These are phyloP conservation scores for Lactarius vividus DNA, from an alignment of 768 basidiomycete species.

Conservation along the genomic window DNA sequence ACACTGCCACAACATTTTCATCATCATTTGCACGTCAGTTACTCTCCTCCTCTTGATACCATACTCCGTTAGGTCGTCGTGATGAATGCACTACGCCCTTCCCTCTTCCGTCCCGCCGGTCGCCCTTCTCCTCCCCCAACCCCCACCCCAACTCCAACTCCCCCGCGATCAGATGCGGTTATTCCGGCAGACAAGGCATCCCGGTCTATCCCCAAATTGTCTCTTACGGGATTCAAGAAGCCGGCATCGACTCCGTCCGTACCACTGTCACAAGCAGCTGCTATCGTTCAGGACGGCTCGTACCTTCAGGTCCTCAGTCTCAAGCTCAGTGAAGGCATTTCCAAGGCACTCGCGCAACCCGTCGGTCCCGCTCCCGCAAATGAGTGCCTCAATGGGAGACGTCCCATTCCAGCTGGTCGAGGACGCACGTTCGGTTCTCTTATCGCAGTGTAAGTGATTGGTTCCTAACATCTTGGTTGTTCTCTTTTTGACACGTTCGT, in stretches of 20 bases:
- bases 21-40: constrained; percentile 29
- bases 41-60: background rate
- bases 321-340: constrained; percentile 78
- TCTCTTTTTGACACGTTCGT: constrained; percentile 16
- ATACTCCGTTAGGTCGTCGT: constrained; percentile 31
- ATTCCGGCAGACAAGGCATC: constrained; percentile 43
- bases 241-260: constrained; percentile 47
- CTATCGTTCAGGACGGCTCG: constrained; percentile 71
- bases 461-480: background rate
- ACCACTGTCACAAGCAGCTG: constrained; percentile 36
- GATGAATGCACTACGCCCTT: constrained; percentile 68
- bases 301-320: constrained; percentile 75
- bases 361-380: constrained; percentile 47
- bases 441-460: constrained; percentile 62
- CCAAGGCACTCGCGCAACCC: constrained; percentile 69
- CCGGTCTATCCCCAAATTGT: constrained; percentile 56
- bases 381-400: constrained; percentile 63
- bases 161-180: constrained; percentile 37
- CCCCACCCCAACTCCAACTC: constrained; percentile 36
- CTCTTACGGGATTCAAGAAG: constrained; percentile 57
- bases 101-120: constrained; percentile 62
- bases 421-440: constrained; percentile 63
- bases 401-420: constrained; percentile 71
- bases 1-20: constrained; percentile 20
- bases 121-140: constrained; percentile 58